phyloP scores from a whole-genome alignment of 768 basidiomycete genomes.

The Epithele typhae region DNA sequence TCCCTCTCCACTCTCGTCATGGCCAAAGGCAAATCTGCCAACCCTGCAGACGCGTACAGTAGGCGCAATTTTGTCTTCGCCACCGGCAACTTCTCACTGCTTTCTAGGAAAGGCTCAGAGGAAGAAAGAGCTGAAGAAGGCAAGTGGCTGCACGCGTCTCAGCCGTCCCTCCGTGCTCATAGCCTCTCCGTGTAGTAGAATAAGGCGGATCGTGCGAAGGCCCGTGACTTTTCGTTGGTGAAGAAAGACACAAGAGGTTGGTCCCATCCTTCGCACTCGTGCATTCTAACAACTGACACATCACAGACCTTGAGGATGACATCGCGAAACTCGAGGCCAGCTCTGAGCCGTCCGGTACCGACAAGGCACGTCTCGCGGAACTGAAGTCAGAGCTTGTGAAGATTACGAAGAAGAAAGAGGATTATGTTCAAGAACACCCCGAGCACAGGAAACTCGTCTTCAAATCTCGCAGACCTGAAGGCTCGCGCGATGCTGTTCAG shows the following conservation, averaged over 20 bases:
- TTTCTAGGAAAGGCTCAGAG: slow-evolving; percentile 82
- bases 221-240: slow-evolving; percentile 83
- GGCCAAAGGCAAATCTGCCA: slow-evolving; percentile 82
- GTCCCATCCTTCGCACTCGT: slow-evolving; percentile 7
- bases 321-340: slow-evolving; percentile 61
- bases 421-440: slow-evolving; percentile 90
- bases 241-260: slow-evolving; percentile 90
- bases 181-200: slow-evolving; percentile 64
- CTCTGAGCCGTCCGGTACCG: slow-evolving; percentile 39
- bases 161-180: not conserved
- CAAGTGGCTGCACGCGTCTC: slow-evolving; percentile 26
- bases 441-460: slow-evolving; percentile 88
- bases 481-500: slow-evolving; percentile 36
- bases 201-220: slow-evolving; percentile 77
- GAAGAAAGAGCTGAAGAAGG: slow-evolving; percentile 96
- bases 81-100: not conserved
- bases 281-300: not conserved
- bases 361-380: slow-evolving; percentile 62
- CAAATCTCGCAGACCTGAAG: slow-evolving; percentile 44
- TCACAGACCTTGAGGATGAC: slow-evolving; percentile 77
- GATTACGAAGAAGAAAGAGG: slow-evolving; percentile 83
- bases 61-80: not conserved
- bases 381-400: slow-evolving; percentile 76
- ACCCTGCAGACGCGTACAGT: slow-evolving; percentile 95
- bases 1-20: slow-evolving; percentile 32